Base-by-base conservation (phyloP, 2,329 filamentous ascomycete species). In the Stemphylium vesicarium region DNA sequence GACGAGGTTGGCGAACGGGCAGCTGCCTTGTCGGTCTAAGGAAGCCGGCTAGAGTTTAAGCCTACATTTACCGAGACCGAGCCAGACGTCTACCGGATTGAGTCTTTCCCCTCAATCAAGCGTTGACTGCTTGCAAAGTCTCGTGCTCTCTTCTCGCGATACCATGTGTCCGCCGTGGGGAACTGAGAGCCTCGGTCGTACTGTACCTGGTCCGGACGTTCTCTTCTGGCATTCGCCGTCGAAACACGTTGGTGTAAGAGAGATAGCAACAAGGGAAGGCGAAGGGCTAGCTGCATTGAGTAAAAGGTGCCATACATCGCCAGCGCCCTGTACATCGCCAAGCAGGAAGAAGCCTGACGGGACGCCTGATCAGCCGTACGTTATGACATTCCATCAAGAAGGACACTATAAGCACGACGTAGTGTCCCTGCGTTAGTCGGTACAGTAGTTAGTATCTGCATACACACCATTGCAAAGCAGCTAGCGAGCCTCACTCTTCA, bases 331-430 rank as follows among this genome's bases (percentile, higher is more conserved):
- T 39, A 16, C 47, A 43, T 24, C 31, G 64, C 62, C 59, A 62
- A 65, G 63, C 46, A 15, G 36, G 47, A 70, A 56, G 60, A 58
- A 60, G 68, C 65, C 69, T 71, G 58, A 55, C 57, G 16, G 54
- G 29, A 52, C 54, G 56, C 55, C 56, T 63, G 50, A 44, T 61
- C 53, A 61, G 64, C 53, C 62, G 56, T 49, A 56, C 47, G 58
- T 51, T 59, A 64, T 64, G 51, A 59, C 62, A 52, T 43, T 16
- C 60, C 59, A 52, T 60, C 50, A 63, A 22, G 16, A 63, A 64
- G 41, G 63, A 50, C 59, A 63, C 64, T 66, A 62, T 60, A 57
- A 57, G 44, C 53, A 43, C 45, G 36, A 42, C 41, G 44, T 24
- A 49, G 29, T 50, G 56, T 57, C 44, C 57, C 52, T 55, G 53